A percentile compares a stretch with the other conserved stretches of the same genome.
Conservation (phyloP, 352 stramenopile genomes). For the Globisporangium emineosum region DNA sequence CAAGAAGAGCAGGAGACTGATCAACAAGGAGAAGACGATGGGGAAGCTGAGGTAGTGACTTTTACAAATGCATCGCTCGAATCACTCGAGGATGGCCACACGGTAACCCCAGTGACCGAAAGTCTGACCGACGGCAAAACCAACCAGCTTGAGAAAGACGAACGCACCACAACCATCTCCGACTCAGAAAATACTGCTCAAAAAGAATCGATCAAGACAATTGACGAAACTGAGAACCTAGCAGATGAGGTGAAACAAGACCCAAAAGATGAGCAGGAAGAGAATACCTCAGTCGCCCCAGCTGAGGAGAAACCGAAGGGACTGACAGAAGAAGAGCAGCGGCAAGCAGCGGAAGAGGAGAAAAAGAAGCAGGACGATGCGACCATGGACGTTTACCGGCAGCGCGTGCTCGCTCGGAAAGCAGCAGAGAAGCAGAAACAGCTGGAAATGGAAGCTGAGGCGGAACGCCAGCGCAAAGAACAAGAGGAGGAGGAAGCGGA, state of each 20-base stretch:
- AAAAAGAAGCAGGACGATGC: conserved; percentile 61
- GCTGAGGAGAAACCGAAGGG: conserved; percentile 21
- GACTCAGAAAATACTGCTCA: not conserved
- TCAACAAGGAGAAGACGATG: not conserved
- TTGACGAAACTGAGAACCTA: not conserved
- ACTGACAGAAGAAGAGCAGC: conserved; percentile 32
- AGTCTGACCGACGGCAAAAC: not conserved
- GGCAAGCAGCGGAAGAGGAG: conserved; percentile 34
- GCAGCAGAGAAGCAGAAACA: conserved; percentile 59
- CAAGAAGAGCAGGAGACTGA: not conserved
- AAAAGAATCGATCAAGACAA: not conserved
- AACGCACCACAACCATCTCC: not conserved
- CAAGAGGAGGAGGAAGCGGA: conserved; percentile 32
- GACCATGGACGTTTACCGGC: conserved; percentile 58
- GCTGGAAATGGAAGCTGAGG: conserved; percentile 36
- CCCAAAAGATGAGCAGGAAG: not conserved
- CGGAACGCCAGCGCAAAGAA: conserved; percentile 32
- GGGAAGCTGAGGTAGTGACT: not conserved
- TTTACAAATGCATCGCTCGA: not conserved
- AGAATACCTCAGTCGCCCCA: not conserved
- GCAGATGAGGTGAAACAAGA: not conserved
- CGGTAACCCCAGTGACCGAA: not conserved
- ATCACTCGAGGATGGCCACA: not conserved
- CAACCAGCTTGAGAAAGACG: not conserved
- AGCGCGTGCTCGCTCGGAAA: conserved; percentile 60